Conservation (phyloP, 352 stramenopile genomes). For the Aphanomyces stellatus region DNA sequence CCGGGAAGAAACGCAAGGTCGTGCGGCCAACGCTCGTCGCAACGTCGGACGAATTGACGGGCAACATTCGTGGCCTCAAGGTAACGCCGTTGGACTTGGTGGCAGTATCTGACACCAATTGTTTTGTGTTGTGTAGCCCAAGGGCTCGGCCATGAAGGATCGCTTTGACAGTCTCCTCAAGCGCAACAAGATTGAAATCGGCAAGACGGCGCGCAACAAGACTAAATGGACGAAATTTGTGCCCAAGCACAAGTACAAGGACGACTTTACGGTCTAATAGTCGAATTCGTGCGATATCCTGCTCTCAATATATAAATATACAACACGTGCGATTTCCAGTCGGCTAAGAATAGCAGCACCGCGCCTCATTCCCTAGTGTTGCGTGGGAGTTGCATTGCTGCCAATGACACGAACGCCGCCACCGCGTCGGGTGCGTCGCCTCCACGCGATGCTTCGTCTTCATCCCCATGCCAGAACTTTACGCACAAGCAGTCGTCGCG, state of each 20-base stretch:
- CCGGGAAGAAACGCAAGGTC: conserved; percentile 66
- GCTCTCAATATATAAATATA: too few relatives aligned
- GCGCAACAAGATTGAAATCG: conserved; percentile 74
- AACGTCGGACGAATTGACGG: conserved; percentile 73
- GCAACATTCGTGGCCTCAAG: conserved; percentile 65
- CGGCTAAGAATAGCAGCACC: too few relatives aligned
- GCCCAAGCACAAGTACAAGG: conserved; percentile 14
- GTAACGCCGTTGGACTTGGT: neutral
- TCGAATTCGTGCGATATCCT: too few relatives aligned
- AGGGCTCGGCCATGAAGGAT: conserved; percentile 69
- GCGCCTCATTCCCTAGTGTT: too few relatives aligned
- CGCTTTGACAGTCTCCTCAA: conserved; percentile 83
- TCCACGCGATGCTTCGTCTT: neutral
- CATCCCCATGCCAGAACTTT: conserved; percentile 31
- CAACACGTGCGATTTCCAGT: too few relatives aligned
- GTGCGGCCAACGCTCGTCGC: conserved; percentile 55
- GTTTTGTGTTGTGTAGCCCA: conserved; percentile 27
- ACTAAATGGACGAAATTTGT: conserved; percentile 38
- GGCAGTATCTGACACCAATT: neutral
- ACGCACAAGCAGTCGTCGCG: conserved; percentile 45
- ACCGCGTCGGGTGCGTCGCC: conserved; percentile 1
- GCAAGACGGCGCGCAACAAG: conserved; percentile 70
- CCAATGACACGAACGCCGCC: neutral
- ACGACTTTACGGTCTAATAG: conserved; percentile 18
- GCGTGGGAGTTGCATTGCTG: too few relatives aligned